Evolutionary conservation across 1,139 yeast genomes (phyloP).

Genomic region (Sporopachydermia cereana): DNA sequence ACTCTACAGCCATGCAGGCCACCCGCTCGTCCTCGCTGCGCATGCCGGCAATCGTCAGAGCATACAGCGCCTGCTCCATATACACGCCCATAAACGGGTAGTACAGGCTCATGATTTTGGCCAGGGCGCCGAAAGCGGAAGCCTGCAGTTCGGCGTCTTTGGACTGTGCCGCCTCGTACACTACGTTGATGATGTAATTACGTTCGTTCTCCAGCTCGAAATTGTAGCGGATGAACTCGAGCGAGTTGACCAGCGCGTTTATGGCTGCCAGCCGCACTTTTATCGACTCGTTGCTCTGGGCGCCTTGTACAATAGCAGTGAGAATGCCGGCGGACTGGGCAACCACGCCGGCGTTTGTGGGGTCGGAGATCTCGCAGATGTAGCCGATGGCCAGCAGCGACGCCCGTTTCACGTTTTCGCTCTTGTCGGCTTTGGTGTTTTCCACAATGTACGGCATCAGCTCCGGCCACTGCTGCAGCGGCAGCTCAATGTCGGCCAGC

Average conservation of each 20-base stretch:
- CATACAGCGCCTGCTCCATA: slow-evolving; percentile 94
- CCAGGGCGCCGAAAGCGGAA: slow-evolving; percentile 91
- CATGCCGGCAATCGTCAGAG: slow-evolving; percentile 88
- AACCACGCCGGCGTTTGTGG: slow-evolving; percentile 65
- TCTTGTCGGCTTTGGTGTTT: slow-evolving; percentile 69
- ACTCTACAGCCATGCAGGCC: slow-evolving; percentile 97
- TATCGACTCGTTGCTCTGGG: slow-evolving; percentile 59
- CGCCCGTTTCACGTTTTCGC: slow-evolving; percentile 72
- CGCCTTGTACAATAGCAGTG: slow-evolving; percentile 95
- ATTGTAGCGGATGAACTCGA: slow-evolving; percentile 79
- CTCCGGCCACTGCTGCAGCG: slow-evolving; percentile 79
- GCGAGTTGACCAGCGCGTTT: slow-evolving; percentile 81
- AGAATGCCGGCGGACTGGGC: slow-evolving; percentile 85
- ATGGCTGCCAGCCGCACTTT: slow-evolving; percentile 81
- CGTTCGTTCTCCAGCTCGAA: slow-evolving; percentile 92
- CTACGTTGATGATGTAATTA: slow-evolving; percentile 95
- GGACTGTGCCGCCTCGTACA: slow-evolving; percentile 95
- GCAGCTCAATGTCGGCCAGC: slow-evolving; percentile 88
- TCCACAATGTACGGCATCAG: slow-evolving; percentile 73
- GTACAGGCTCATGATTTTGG: slow-evolving; percentile 83
- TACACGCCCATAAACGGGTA: slow-evolving; percentile 84
- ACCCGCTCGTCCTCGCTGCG: slow-evolving; percentile 76
- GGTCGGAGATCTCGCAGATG: slow-evolving; percentile 91
- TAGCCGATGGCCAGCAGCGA: slow-evolving; percentile 86
- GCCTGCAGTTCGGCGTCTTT: slow-evolving; percentile 75